These are phyloP conservation scores for Begonia peltatifolia DNA, from an alignment of 306 rosid species.

Conservation along the genomic window DNA sequence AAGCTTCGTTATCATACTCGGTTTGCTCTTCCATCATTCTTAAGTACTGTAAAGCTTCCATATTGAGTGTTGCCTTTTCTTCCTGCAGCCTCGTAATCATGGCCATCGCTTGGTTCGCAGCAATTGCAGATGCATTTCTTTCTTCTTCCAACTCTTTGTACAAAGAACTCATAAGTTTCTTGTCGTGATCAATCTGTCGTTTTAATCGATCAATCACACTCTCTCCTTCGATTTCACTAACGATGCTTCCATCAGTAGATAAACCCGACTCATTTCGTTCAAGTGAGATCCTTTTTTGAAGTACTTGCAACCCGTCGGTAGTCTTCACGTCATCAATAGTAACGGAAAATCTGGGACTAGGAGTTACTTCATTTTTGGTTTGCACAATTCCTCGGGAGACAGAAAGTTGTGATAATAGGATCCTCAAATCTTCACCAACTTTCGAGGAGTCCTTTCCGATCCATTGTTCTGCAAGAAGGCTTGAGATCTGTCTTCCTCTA, in stretches of 20 bases:
- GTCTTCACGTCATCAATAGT: conserved; percentile 45
- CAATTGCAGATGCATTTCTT: conserved; percentile 59
- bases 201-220: conserved; percentile 37
- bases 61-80: conserved; percentile 55
- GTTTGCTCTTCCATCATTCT: conserved; percentile 54
- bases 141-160: conserved; percentile 74
- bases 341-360: conserved; percentile 69
- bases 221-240: conserved; percentile 43
- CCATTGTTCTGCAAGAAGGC: conserved; percentile 58
- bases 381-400: conserved; percentile 44
- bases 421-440: conserved; percentile 67
- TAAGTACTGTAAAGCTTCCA: conserved; percentile 64
- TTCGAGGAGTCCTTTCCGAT: conserved; percentile 64
- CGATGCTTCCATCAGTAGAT: conserved; percentile 68
- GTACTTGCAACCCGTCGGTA: conserved; percentile 58
- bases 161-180: conserved; percentile 43
- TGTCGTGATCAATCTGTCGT: conserved; percentile 78
- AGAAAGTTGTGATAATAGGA: conserved; percentile 62
- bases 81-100: conserved; percentile 70
- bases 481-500: conserved; percentile 52
- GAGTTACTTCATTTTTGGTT: conserved; percentile 46
- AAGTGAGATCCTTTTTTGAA: conserved; percentile 63
- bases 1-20: conserved; percentile 49
- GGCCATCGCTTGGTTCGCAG: conserved; percentile 53
- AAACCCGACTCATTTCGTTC: conserved; percentile 85